Evolutionary conservation across 306 rosid genomes (phyloP).

Genomic region (Herpetospermum pedunculosum): DNA sequence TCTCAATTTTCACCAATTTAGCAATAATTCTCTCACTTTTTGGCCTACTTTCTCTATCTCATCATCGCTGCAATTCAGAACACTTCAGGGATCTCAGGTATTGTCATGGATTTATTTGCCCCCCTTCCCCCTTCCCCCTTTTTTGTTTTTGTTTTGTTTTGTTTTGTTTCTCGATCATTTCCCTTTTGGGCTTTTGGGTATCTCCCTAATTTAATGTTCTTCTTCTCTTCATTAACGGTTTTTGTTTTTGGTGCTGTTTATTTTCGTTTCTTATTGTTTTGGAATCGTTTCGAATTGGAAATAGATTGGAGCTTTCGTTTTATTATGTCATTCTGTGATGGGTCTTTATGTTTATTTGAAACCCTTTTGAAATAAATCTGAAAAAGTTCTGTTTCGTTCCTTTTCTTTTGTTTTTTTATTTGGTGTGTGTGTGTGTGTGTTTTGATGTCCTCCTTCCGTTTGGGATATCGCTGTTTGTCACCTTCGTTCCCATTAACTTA

Average conservation of each 20-base stretch:
- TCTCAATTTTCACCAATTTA: neutral
- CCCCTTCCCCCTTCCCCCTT: too few relatives aligned
- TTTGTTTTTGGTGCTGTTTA: neutral
- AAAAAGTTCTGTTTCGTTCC: neutral
- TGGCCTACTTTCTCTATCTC: neutral
- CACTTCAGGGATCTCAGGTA: slow-evolving; percentile 1
- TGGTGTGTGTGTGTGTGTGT: neutral
- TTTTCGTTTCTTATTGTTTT: neutral
- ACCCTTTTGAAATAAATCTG: neutral
- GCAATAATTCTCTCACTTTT: neutral
- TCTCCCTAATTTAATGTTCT: neutral
- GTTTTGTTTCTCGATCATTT: neutral
- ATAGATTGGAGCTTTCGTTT: neutral
- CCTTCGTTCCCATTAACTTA: neutral
- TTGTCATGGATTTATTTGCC: neutral
- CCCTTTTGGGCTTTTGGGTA: neutral
- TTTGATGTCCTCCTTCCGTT: neutral
- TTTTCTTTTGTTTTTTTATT: neutral
- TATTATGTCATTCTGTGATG: neutral
- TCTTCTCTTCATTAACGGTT: neutral
- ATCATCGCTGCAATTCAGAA: neutral
- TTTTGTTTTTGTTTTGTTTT: too few relatives aligned
- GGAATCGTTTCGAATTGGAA: neutral
- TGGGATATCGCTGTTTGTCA: neutral
- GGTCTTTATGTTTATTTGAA: neutral